Evolutionary conservation across 495 filamentous ascomycete genomes (phyloP), one percentile per base, ranked within the genome.

Genomic region (Talaromyces stipitatus): DNA sequence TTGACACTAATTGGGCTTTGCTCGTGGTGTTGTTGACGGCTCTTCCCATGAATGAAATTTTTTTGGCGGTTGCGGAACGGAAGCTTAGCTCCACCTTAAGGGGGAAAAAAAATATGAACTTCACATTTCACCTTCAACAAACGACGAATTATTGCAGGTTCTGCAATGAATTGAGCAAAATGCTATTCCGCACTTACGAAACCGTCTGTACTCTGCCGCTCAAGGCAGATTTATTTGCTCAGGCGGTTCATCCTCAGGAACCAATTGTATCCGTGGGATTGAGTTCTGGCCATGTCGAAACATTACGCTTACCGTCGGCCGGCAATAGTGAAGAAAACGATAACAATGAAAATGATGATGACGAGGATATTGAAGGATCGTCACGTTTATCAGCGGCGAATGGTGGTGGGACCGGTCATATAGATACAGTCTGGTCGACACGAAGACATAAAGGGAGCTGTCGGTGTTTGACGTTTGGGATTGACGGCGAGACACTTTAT

Each of bases 381-480:
- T 65, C 82, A 27, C 32, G 77, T 67, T 65, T 61, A 16, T 70
- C 72, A 0, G 72, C 71, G 20, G 64, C 64, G 6, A 83, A 82
- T 68, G 89, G 90, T 28, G 83, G 82, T 69, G 89, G 90, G 27
- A 86, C 78, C 62, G 85, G 85, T 1, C 78, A 84, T 46, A 87
- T 97, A 63, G 87, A 92, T 60, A 92, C 85, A 2, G 78, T 82
- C 64, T 98, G 94, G 94, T 80, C 83, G 57, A 97, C 94, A 2
- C 78, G 83, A 55, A 79, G 94, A 53, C 94, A 98, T 69, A 92
- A 95, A 76, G 94, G 91, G 4, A 96, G 91, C 72, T 96, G 92
- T 65, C 79, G 94, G 30, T 81, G 79, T 50, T 73, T 97, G 53
- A 80, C 77, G 7, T 97, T 92, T 65, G 86, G 84, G 58, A 64